These are phyloP conservation scores for Voacanga thouarsii DNA, from an alignment of 257 asterid genomes.

Conservation along the genomic window DNA sequence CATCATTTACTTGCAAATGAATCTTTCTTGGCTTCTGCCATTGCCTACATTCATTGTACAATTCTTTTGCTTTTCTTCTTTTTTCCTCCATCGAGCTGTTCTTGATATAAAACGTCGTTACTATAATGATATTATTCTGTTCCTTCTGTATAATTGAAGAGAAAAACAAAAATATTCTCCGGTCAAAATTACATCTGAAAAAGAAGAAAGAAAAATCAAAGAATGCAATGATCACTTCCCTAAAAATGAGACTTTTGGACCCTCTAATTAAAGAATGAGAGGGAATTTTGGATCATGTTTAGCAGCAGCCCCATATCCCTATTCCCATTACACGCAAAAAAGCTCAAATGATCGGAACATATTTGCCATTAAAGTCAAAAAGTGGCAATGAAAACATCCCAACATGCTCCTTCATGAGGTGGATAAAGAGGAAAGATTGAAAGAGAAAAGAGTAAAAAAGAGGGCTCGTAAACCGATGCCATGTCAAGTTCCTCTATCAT, in stretches of 20 bases:
- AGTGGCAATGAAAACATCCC: slow-evolving; percentile 18
- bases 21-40: too few relatives aligned
- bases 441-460: neutral
- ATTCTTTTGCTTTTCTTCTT: too few relatives aligned
- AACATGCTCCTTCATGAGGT: slow-evolving; percentile 13
- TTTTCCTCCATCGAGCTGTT: too few relatives aligned
- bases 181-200: neutral
- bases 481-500: slow-evolving; percentile 12
- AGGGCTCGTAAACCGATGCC: slow-evolving; percentile 17
- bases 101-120: too few relatives aligned
- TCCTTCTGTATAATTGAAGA: neutral
- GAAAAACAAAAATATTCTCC: neutral
- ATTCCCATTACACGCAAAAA: neutral
- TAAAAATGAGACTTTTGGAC: neutral
- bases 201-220: neutral
- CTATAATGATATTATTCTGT: too few relatives aligned
- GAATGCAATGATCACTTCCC: slow-evolving; percentile 5
- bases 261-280: slow-evolving; percentile 1
- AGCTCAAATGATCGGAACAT: neutral
- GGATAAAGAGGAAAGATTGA: slow-evolving; percentile 11
- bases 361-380: slow-evolving; percentile 17
- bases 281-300: slow-evolving; percentile 6
- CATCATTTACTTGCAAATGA: too few relatives aligned
- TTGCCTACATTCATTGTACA: too few relatives aligned
- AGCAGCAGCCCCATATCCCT: slow-evolving; percentile 1